Percentiles rank a stretch among this genome's conserved stretches.
Conservation (phyloP, 2,329 filamentous ascomycete species). For the Aspergillus terreus region DNA sequence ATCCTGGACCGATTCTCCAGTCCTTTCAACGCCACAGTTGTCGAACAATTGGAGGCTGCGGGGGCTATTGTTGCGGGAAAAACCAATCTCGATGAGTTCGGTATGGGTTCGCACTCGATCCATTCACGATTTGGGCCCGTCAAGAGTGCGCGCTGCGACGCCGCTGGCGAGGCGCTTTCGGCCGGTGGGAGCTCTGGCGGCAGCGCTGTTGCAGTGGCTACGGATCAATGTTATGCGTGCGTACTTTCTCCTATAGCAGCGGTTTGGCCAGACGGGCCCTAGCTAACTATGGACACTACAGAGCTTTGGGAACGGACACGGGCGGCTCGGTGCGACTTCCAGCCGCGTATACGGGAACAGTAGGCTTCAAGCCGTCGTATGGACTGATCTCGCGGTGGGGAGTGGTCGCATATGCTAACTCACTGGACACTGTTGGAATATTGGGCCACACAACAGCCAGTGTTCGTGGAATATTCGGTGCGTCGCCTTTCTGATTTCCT, state of each 20-base stretch:
- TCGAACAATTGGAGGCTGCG: conserved; percentile 60
- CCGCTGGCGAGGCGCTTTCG: conserved; percentile 50
- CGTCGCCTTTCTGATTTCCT: conserved; percentile 13
- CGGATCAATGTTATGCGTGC: conserved; percentile 57
- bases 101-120: conserved; percentile 82
- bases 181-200: conserved; percentile 91
- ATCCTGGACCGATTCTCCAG: conserved; percentile 69
- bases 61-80: conserved; percentile 69
- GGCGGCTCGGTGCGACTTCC: conserved; percentile 85
- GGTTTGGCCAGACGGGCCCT: neutral
- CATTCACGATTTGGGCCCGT: conserved; percentile 67
- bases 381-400: conserved; percentile 81
- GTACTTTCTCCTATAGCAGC: conserved; percentile 18
- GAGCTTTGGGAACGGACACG: conserved; percentile 86
- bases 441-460: conserved; percentile 55
- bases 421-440: conserved; percentile 83
- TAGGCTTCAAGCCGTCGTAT: conserved; percentile 91
- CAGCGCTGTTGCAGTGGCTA: conserved; percentile 78
- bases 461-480: conserved; percentile 52
- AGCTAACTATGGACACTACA: conserved; percentile 22
- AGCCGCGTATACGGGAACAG: conserved; percentile 76
- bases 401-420: conserved; percentile 88
- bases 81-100: conserved; percentile 93
- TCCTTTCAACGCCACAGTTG: conserved; percentile 79
- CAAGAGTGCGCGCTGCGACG: conserved; percentile 44